These are phyloP conservation scores for Angophora floribunda DNA, from an alignment of 345 rosid genomes.

Conservation along the genomic window DNA sequence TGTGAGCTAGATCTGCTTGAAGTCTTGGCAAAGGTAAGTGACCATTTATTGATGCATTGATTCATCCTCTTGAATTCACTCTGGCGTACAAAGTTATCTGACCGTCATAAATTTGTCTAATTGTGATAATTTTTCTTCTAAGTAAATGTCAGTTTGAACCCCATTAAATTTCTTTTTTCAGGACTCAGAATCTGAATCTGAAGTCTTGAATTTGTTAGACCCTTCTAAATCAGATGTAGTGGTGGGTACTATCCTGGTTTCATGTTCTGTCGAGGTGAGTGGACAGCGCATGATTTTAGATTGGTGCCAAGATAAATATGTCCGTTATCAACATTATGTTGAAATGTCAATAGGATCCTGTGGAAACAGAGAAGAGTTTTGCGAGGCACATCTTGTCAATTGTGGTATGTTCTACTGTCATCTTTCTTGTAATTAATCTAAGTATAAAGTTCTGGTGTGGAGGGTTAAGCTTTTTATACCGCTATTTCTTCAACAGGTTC, in stretches of 20 bases:
- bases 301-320: neutral
- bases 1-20: constrained; percentile 78
- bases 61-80: neutral
- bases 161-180: constrained; percentile 7
- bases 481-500: neutral
- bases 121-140: neutral
- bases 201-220: constrained; percentile 54
- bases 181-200: constrained; percentile 46
- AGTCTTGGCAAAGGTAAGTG: constrained; percentile 46
- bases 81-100: neutral
- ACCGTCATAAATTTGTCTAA: neutral
- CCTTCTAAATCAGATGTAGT: constrained; percentile 42
- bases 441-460: neutral
- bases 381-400: constrained; percentile 79
- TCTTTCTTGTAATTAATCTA: neutral
- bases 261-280: constrained; percentile 82
- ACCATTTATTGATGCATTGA: neutral
- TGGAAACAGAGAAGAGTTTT: constrained; percentile 81
- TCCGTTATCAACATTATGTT: neutral
- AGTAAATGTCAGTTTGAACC: neutral
- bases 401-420: constrained; percentile 41
- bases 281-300: neutral
- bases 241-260: constrained; percentile 62
- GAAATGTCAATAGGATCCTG: constrained; percentile 53
- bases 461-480: neutral